Base-by-base conservation (phyloP, 805 yeast genomes). In the Metschnikowia hibisci region DNA sequence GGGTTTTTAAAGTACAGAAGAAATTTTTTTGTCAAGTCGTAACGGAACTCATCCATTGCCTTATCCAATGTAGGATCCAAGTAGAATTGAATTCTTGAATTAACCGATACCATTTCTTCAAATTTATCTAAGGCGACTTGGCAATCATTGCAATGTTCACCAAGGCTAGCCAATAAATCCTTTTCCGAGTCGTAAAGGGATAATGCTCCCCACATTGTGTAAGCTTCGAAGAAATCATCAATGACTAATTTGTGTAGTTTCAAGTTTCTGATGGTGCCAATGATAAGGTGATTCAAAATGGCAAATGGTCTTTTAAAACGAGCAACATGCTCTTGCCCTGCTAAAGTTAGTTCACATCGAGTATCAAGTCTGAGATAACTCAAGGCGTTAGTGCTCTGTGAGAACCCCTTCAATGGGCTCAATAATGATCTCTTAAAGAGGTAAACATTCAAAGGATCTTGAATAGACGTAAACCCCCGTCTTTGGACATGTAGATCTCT, bases 61-160 rank as follows among this genome's bases (percentile, higher is more conserved):
- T 32, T 32, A 12, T 12, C 6, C 23, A 29, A 32, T 7, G 35
- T 39, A 4, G 36, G 42, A 4, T 39, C 42, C 9, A 32, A 32
- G 23, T 39, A 39, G 20, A 39, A 39, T 14, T 39, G 42, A 3
- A 39, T 39, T n/a, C 16, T 26, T 7, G 35, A 32, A 32, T 39
- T 39, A 15, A 32, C 29, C 27, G 26, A 32, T 11, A 13, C 36
- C 28, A 32, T 15, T 4, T 33, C 29, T 23, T 33, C 20, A 13
- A 40, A 15, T 28, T 9, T 14, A n/a, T 20, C 22, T 4, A 26
- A 33, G 6, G 38, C 16, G n/a, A 12, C 18, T 10, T 27, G 15
- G 23, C 32, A 33, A n/a, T 40, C 23, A 10, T 20, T 16, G 15
- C 27, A 40, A 23, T 20, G 26, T 9, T 18, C 16, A 9, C 22